A percentile compares a stretch with the other conserved stretches of the same genome.
Evolutionary conservation across 106 monocot genomes (phyloP).

Genomic region (Gastrodia elata): DNA sequence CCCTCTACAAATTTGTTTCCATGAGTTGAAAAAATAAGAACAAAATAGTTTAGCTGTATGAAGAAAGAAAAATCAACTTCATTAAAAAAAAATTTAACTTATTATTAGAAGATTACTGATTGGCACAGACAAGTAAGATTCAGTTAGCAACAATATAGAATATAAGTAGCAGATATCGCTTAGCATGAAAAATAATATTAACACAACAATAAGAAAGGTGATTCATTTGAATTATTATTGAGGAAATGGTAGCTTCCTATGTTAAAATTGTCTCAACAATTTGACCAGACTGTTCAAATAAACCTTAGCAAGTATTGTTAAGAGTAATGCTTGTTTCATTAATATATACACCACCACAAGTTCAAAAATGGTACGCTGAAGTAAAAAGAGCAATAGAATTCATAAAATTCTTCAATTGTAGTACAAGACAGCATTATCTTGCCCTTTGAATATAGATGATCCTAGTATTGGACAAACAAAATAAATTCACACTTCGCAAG

Average conservation of each 20-base stretch:
- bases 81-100: not conserved
- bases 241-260: not conserved
- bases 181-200: too few species aligned
- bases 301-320: not conserved
- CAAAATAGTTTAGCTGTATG: not conserved
- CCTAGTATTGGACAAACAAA: not conserved
- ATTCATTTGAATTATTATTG: not conserved
- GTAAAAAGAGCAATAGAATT: not conserved
- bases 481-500: not conserved
- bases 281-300: not conserved
- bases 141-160: not conserved
- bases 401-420: not conserved
- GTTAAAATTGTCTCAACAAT: not conserved
- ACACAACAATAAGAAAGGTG: not conserved
- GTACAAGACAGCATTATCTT: not conserved
- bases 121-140: not conserved
- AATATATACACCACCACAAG: not conserved
- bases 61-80: slow-evolving; percentile 6
- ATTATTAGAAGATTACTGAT: not conserved
- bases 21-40: not conserved
- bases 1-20: slow-evolving; percentile 24
- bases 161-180: not conserved
- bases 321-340: not conserved
- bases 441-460: not conserved
- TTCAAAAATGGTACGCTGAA: not conserved